phyloP scores from a whole-genome alignment of 768 basidiomycete genomes.

The Boletus rubroflammeus region DNA sequence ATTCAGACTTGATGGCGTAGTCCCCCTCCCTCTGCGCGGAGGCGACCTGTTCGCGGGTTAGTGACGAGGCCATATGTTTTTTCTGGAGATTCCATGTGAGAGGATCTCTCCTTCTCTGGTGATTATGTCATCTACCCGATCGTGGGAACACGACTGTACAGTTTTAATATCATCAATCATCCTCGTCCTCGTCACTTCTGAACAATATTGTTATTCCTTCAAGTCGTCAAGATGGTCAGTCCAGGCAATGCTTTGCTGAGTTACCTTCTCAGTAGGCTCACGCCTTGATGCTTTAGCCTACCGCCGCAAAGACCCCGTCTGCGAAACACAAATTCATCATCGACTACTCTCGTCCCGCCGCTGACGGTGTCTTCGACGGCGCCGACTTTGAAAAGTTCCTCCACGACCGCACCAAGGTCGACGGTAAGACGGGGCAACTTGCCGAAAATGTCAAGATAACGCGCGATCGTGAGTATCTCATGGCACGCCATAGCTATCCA shows the following conservation, averaged over 20 bases:
- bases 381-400: slow-evolving; percentile 82
- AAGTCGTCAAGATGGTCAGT: slow-evolving; percentile 65
- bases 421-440: slow-evolving; percentile 87
- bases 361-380: slow-evolving; percentile 57
- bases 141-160: slow-evolving; percentile 48
- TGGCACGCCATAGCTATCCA: background rate
- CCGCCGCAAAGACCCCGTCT: slow-evolving; percentile 48
- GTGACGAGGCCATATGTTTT: slow-evolving; percentile 25
- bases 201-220: background rate
- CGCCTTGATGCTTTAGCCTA: slow-evolving; percentile 49
- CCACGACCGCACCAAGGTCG: slow-evolving; percentile 91
- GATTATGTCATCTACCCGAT: slow-evolving; percentile 7
- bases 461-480: slow-evolving; percentile 65
- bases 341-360: slow-evolving; percentile 82
- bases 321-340: slow-evolving; percentile 77
- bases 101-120: slow-evolving; percentile 6
- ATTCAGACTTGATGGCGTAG: slow-evolving; percentile 79
- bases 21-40: slow-evolving; percentile 73
- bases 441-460: slow-evolving; percentile 85
- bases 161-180: slow-evolving; percentile 32
- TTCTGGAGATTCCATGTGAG: slow-evolving; percentile 18
- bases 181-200: background rate
- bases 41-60: slow-evolving; percentile 67
- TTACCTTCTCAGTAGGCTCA: slow-evolving; percentile 90
- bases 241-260: slow-evolving; percentile 82